These are phyloP conservation scores for Lasiosphaeriaceae sp. DNA, from an alignment of 495 filamentous ascomycete species.

Conservation along the genomic window DNA sequence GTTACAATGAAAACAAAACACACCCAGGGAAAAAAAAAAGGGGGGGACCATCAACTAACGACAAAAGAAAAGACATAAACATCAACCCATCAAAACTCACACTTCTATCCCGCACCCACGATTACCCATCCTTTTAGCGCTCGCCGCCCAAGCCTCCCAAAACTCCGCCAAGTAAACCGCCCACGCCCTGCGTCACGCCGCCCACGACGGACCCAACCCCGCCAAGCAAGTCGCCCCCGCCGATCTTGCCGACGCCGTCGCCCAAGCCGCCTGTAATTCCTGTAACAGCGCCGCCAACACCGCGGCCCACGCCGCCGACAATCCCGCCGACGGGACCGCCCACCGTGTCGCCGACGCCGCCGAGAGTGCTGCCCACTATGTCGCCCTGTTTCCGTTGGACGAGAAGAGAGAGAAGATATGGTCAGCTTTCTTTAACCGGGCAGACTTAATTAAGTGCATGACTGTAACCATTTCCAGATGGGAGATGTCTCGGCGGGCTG, in stretches of 20 bases:
- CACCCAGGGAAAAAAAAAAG: no score
- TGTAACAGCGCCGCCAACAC: conserved; percentile 18
- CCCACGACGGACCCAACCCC: conserved; percentile 20
- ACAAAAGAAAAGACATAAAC: no score
- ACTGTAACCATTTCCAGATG: conserved; percentile 18
- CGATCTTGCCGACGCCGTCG: conserved; percentile 23
- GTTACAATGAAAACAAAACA: no score
- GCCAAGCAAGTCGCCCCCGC: conserved; percentile 21
- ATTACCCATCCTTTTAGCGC: not conserved
- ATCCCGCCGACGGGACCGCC: conserved; percentile 23
- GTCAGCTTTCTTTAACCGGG: not conserved
- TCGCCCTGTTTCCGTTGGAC: conserved; percentile 14
- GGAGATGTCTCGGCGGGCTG: not conserved
- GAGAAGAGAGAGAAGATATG: not conserved
- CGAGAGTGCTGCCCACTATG: conserved; percentile 20
- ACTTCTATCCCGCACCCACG: no score
- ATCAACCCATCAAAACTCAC: no score
- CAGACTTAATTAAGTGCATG: not conserved
- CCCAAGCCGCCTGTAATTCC: conserved; percentile 22
- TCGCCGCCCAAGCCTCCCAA: conserved; percentile 15
- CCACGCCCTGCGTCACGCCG: conserved; percentile 20
- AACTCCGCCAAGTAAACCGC: conserved; percentile 20
- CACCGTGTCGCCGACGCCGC: conserved; percentile 23
- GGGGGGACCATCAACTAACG: no score
- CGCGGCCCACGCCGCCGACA: conserved; percentile 19